Base-by-base conservation (phyloP, 148 eudicot species). In the Pharnaceum exiguum region DNA sequence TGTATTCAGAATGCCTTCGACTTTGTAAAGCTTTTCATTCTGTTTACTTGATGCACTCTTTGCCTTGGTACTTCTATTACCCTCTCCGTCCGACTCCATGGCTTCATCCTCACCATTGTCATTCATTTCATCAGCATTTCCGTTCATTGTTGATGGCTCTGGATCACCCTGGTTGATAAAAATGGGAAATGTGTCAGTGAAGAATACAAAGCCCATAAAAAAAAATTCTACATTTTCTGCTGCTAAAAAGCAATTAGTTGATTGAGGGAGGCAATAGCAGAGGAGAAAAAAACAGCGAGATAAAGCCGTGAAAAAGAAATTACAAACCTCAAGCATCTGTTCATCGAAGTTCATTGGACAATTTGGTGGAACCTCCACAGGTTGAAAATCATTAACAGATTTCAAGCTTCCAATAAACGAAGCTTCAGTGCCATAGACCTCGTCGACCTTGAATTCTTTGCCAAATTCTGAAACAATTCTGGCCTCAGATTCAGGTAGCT, bases 391-490 rank as follows among this genome's bases (percentile, higher is more conserved):
- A 63, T 79, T 62, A 12, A 74, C 71, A n/a, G 95, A 79, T 71
- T 82, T 89, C 26, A 89, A 82, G 75, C 89, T 94, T 68, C 95
- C 96, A 62, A 94, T 83, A 66, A 74, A 83, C 13, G 91, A 77
- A 26, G 96, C 68, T 68, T 94, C 99, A 25, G 66, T 59, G 49
- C 76, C 90, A 68, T 94, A 94, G 26, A 94, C 79, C 67, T 89
- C 95, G 46, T 94, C 91, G 5, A 89, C 64, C 46, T 86, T 89
- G 77, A 94, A 94, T 69, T 82, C 95, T 72, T 78, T 82, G 42
- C 89, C 95, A 10, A 94, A 79, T 72, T 80, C 95, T 10, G 93
- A 22, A 56, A 94, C 95, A 45, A 89, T 89, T 49, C 49, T 82
- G 51, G 79, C 85, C 68, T 84, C 91, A 5, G 76, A 52, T 19